Percentiles rank a stretch among this genome's conserved stretches.
These are phyloP conservation scores for Herpetomonas muscarum DNA, from an alignment of 208 protist species.

Conservation along the genomic window DNA sequence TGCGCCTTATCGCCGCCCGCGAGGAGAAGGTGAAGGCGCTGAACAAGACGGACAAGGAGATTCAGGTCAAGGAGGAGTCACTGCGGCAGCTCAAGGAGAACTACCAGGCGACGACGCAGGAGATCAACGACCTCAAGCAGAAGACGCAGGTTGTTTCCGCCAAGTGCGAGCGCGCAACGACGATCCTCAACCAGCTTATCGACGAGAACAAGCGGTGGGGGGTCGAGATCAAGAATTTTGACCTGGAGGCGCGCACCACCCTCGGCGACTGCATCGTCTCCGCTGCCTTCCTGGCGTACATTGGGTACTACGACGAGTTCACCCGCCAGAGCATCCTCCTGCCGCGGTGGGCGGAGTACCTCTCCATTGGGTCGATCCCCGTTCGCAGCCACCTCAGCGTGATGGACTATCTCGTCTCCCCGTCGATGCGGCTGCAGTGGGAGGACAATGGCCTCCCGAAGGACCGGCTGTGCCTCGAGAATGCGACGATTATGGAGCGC, in stretches of 20 bases:
- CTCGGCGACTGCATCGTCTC: constrained; percentile 95
- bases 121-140: constrained; percentile 90
- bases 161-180: constrained; percentile 92
- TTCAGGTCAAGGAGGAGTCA: constrained; percentile 81
- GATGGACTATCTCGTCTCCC: constrained; percentile 91
- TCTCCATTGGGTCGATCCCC: constrained; percentile 61
- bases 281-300: constrained; percentile 97
- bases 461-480: constrained; percentile 97
- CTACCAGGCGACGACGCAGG: constrained; percentile 93
- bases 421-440: constrained; percentile 94
- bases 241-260: constrained; percentile 84
- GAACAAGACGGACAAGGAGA: constrained; percentile 60
- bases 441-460: constrained; percentile 91
- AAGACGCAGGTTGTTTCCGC: constrained; percentile 75
- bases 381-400: constrained; percentile 77
- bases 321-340: constrained; percentile 82
- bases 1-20: constrained; percentile 75
- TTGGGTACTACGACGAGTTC: constrained; percentile 98
- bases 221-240: constrained; percentile 81
- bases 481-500: constrained; percentile 96
- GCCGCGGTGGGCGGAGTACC: constrained; percentile 77
- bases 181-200: constrained; percentile 89
- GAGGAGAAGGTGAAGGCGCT: constrained; percentile 52
- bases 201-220: constrained; percentile 95
- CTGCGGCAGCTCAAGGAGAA: constrained; percentile 90